A percentile compares a stretch with the other conserved stretches of the same genome.
Evolutionary conservation across 768 basidiomycete genomes (phyloP).

Genomic region (Ephemerocybe angulata): DNA sequence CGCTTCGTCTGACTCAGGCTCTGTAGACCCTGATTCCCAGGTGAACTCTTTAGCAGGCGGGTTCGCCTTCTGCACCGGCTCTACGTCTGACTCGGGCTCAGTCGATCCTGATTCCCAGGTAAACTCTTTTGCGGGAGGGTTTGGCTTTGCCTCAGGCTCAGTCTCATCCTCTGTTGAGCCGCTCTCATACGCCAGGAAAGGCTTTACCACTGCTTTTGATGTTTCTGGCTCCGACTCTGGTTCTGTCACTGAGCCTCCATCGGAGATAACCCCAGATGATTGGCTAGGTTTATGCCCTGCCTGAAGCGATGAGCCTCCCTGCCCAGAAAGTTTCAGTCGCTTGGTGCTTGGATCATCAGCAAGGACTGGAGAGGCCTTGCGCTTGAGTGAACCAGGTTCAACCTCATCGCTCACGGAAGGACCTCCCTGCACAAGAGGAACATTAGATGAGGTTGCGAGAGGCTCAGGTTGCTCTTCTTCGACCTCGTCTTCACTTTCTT

Average conservation of each 20-base stretch:
- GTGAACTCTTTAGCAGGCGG: no score
- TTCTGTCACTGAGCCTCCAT: constrained; percentile 7
- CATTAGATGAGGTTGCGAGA: background rate
- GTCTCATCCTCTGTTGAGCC: no score
- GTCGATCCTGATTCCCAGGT: constrained; percentile 12
- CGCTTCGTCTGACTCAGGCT: constrained; percentile 44
- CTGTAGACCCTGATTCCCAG: no score
- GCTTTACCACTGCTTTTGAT: background rate
- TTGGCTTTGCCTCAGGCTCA: no score
- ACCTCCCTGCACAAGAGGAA: background rate
- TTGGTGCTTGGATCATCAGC: no score
- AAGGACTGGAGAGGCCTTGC: no score
- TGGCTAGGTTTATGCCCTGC: background rate
- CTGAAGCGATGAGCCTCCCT: no score
- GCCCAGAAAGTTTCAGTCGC: no score
- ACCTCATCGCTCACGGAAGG: constrained; percentile 4
- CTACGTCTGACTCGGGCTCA: constrained; percentile 33
- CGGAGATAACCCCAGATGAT: background rate
- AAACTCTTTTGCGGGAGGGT: background rate
- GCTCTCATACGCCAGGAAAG: background rate
- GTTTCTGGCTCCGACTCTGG: background rate
- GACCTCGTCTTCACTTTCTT: constrained; percentile 19
- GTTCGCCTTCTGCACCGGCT: no score
- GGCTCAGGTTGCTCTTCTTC: constrained; percentile 6
- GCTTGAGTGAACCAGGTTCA: no score